A percentile compares a stretch with the other conserved stretches of the same genome.
Conservation (phyloP, 129 eudicot genomes). For the Flaveria trinervia region DNA sequence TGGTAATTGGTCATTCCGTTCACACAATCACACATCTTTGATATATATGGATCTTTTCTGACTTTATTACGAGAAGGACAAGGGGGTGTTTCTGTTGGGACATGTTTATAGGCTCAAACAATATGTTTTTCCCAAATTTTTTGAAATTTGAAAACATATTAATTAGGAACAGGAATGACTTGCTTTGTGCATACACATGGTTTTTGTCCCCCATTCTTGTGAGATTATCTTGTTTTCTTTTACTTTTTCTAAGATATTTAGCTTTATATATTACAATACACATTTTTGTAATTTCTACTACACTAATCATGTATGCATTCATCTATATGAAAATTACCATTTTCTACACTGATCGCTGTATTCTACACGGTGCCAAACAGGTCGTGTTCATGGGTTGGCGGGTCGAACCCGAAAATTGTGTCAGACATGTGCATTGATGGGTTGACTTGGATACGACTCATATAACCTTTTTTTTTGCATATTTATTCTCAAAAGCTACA, state of each 20-base stretch:
- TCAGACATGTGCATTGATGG: neutral
- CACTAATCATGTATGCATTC: neutral
- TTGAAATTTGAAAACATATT: neutral
- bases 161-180: conserved; percentile 25
- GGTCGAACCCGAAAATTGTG: neutral
- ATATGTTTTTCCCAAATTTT: conserved; percentile 16
- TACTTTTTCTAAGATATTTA: neutral
- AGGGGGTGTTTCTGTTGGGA: neutral
- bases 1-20: conserved; percentile 45
- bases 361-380: neutral
- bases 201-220: conserved; percentile 22
- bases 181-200: conserved; percentile 32
- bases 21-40: neutral
- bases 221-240: conserved; percentile 2
- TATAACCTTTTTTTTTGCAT: neutral
- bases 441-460: neutral
- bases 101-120: conserved; percentile 14
- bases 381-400: neutral
- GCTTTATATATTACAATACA: neutral
- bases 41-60: neutral
- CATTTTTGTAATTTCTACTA: neutral
- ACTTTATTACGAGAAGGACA: neutral
- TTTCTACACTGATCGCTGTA: neutral
- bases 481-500: neutral
- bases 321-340: neutral